Evolutionary conservation across 23 red algal species (phyloP), one percentile per base, ranked within the genome.

Genomic region (Gracilaria gracilis): DNA sequence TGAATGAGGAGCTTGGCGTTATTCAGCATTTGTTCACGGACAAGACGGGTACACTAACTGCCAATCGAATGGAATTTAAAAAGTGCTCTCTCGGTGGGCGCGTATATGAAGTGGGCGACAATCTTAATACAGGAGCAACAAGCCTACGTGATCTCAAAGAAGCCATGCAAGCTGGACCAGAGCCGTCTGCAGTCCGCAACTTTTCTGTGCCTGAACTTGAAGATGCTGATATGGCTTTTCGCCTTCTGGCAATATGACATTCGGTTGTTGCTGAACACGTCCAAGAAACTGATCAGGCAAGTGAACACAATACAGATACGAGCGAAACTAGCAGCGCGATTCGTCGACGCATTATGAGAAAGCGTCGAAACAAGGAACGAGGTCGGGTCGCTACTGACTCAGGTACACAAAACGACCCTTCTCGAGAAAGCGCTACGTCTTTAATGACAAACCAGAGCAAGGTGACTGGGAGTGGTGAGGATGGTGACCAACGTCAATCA

Each of bases 11-110:
- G 81, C 88, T 95, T 31, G 96, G 96, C 27, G 78, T 93, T 37
- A 81, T 98, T 42, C 75, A 84, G 23, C 88, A 98, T 81, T 40
- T 98, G 29, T 95, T 98, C 37, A 88, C 90, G 17, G 96, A 98
- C 79, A 98, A 98, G 79, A 98, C 96, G 23, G 96, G 96, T 29
- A 98, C 96, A 2, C 88, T 98, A 37, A 98, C 96, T 3, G 82
- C 91, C 46, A 98, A 98, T 85, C 80, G 86, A 40, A 98, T 98
- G 96, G 93, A 95, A 58, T 98, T 95, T 37, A 93, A 82, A 44
- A 84, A 81, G 57, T 82, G 67, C 54, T 95, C 83, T 19, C 70
- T 98, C 67, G 89, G 76, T 47, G 96, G 96, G 29, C 66, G 76
- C 40, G 79, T 94, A 27, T 95, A 84, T 48, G 70, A 78, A 27